phyloP scores from a whole-genome alignment of 306 rosid genomes.

The Gillenia trifoliata region DNA sequence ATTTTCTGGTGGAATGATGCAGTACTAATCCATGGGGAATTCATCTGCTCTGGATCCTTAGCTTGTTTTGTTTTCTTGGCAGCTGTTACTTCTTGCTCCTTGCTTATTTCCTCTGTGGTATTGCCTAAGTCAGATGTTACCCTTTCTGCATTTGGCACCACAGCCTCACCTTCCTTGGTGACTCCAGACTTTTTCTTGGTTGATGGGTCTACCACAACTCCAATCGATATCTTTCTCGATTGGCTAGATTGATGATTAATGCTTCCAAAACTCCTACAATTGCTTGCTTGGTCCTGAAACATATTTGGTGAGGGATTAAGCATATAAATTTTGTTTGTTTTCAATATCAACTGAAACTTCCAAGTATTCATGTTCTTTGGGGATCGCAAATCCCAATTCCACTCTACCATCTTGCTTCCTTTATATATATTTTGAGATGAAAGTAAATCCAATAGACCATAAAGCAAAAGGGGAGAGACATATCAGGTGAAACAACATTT shows the following conservation, averaged over 20 bases:
- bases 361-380: neutral
- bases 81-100: constrained; percentile 33
- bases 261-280: constrained; percentile 62
- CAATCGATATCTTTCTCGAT: constrained; percentile 85
- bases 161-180: constrained; percentile 32
- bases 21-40: constrained; percentile 47
- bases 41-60: constrained; percentile 33
- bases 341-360: constrained; percentile 1
- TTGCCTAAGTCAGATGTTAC: constrained; percentile 30
- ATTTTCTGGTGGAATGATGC: constrained; percentile 34
- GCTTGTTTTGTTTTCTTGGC: constrained; percentile 30
- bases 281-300: constrained; percentile 55
- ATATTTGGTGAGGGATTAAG: constrained; percentile 17
- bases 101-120: constrained; percentile 27
- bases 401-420: neutral
- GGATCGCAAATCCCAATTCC: neutral
- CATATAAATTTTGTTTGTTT: neutral
- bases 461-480: neutral
- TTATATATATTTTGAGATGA: neutral
- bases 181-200: constrained; percentile 36
- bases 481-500: neutral
- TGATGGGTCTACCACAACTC: constrained; percentile 62
- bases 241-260: constrained; percentile 58
- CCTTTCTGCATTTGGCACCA: constrained; percentile 39
- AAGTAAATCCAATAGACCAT: neutral